Base-by-base conservation (phyloP, 805 yeast genomes). In the Naumovozyma baii region DNA sequence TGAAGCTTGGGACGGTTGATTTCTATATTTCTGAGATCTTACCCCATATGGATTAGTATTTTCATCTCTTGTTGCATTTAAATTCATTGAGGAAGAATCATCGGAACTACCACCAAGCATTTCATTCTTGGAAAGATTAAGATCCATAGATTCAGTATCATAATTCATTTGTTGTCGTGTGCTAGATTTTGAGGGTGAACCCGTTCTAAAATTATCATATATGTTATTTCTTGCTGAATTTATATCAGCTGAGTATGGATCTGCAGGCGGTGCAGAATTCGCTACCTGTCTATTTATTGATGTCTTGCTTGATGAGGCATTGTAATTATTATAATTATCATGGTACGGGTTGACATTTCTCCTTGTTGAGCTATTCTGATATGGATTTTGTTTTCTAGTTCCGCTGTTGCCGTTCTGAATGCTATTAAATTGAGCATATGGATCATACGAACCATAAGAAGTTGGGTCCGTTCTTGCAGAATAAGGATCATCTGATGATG, bases 401-500 rank as follows among this genome's bases (percentile, higher is more conserved):
- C n/a, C n/a, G n/a, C 26, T 22, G 10, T 22, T 22, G 9, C 7
- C 26, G 26, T 22, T 22, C 26, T 22, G 26, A 22, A 7, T n/a
- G 36, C 30, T 15, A 35, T 36, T 15, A 38, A 33, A 33, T 26
- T 33, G 26, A 33, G 38, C 43, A 31, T 46, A 46, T 20, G 50
- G 50, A 42, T 44, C 48, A 35, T 36, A 34, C 2, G 38, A 33
- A 18, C 26, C 7, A 13, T 29, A 29, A 14, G 31, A 12, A 14
- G 5, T 12, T 29, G 31, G 15, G 14, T 29, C 31, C 5, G 31
- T 29, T 12, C 33, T 29, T 29, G 15, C 31, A 29, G 39, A 42
- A 32, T 47, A 47, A 16, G 50, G 50, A 42, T 45, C 48, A 36
- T 14, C 20, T 13, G 29, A 17, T 13, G 26, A 16, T 2, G 31